Evolutionary conservation across 768 basidiomycete genomes (phyloP), one percentile per base, ranked within the genome.

Genomic region (Calocybe indica): DNA sequence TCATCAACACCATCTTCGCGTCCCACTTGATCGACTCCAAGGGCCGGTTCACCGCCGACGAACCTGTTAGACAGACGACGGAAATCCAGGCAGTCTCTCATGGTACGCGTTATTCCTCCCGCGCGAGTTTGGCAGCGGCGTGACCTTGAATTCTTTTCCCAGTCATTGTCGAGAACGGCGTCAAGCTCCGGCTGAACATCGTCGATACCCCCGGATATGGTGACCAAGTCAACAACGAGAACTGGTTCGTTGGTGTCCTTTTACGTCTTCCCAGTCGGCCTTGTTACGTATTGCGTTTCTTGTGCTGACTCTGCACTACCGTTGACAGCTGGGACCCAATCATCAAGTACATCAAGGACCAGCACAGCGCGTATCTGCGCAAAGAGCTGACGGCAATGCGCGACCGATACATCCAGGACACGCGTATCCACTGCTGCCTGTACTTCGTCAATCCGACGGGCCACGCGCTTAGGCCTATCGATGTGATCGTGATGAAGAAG

Each of bases 401-500:
- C 53, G 95, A 98, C 78, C 88, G 92, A 47, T 90, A 93, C 73
- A 99, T 99, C 59, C 88, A 89, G 62, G 95, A 99, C 72, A 98
- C 96, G 11, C 88, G 95, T 52, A 96, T 99, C 53, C 95, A 99
- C 76, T 97, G 94, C 75, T 90, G 87, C 65, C 67, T 99, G 46
- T 98, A 92, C 80, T 99, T 98, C 72, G 93, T 99, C 76, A 94
- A 88, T 68, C 96, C 95, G 14, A 96, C 94, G n/a, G 95, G 95
- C 14, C 95, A 99, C 69, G 84, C 88, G 4, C 81, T 99, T 48
- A 91, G 94, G 51, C 85, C 96, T 30, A 93, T 99, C 59, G 95
- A 99, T 59, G 86, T 98, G 40, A 93, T 93, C 60, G 96, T 99
- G 55, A 92, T 99, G 85, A 96, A 97, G 78, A 97, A 97, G 74